A percentile compares a stretch with the other conserved stretches of the same genome.
These are phyloP conservation scores for Penicillium polonicum DNA, from an alignment of 2,329 filamentous ascomycete genomes.

Conservation along the genomic window DNA sequence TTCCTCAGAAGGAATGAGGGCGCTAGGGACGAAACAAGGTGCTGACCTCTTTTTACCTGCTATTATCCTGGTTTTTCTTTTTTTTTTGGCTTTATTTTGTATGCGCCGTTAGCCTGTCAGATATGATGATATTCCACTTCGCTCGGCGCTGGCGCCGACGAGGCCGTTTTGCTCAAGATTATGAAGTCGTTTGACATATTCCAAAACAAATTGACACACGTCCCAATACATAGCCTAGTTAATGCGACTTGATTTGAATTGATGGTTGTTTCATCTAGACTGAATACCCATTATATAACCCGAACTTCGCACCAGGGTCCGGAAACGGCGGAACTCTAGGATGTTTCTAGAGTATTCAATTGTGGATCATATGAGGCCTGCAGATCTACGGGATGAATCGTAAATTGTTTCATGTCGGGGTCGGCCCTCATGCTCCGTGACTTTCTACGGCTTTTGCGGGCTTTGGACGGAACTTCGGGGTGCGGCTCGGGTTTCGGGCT, in stretches of 20 bases:
- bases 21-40: neutral
- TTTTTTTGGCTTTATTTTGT: neutral
- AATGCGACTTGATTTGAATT: neutral
- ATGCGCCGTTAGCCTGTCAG: constrained; percentile 2
- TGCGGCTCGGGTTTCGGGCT: neutral
- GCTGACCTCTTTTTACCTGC: neutral
- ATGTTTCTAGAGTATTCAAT: neutral
- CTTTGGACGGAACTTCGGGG: neutral
- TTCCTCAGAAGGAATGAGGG: constrained; percentile 7
- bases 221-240: neutral
- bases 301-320: neutral
- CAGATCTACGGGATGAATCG: neutral
- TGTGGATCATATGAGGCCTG: neutral
- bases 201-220: neutral
- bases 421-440: neutral
- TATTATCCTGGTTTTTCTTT: neutral
- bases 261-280: neutral
- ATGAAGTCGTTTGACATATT: neutral
- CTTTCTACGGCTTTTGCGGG: neutral
- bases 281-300: neutral
- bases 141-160: neutral
- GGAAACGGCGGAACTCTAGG: neutral
- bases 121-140: neutral
- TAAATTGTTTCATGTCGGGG: neutral
- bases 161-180: neutral